Evolutionary conservation across 208 protist genomes (phyloP).

Genomic region (Crithidia mellificae): DNA sequence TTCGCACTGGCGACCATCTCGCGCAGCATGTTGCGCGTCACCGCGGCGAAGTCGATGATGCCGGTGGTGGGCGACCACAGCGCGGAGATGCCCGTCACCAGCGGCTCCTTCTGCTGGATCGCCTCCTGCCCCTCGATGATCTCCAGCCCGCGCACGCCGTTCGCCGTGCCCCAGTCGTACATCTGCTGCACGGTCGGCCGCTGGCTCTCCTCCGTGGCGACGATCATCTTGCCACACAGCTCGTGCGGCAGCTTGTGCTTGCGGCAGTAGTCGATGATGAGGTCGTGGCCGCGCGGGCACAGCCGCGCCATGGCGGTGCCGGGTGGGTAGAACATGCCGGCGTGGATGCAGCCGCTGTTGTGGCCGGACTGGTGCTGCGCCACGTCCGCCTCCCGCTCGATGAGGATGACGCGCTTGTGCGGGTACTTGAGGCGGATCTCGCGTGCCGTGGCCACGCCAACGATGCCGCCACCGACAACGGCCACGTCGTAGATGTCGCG

Average conservation of each 20-base stretch:
- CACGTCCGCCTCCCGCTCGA: slow-evolving; percentile 89
- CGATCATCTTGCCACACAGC: slow-evolving; percentile 90
- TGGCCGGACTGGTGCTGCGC: slow-evolving; percentile 90
- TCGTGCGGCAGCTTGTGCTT: slow-evolving; percentile 83
- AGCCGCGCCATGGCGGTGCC: slow-evolving; percentile 76
- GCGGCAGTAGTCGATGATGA: slow-evolving; percentile 88
- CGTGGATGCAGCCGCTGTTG: slow-evolving; percentile 93
- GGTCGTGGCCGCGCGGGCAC: slow-evolving; percentile 81
- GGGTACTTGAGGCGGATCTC: slow-evolving; percentile 71
- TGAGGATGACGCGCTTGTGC: slow-evolving; percentile 70
- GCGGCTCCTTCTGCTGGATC: slow-evolving; percentile 76
- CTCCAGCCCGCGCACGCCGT: slow-evolving; percentile 79
- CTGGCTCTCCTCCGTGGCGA: slow-evolving; percentile 67
- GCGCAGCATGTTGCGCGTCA: slow-evolving; percentile 69
- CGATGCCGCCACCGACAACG: slow-evolving; percentile 88
- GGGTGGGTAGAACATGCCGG: slow-evolving; percentile 91
- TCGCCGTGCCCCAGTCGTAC: slow-evolving; percentile 76
- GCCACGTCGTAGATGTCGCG: slow-evolving; percentile 85
- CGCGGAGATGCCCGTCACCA: slow-evolving; percentile 65
- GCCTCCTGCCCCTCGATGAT: slow-evolving; percentile 66
- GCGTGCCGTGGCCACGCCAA: slow-evolving; percentile 77
- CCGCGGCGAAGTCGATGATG: slow-evolving; percentile 83
- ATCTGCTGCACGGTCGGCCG: slow-evolving; percentile 60
- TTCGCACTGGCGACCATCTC: slow-evolving; percentile 46
- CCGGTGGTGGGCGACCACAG: slow-evolving; percentile 88